These are phyloP conservation scores for Rheum nobile DNA, from an alignment of 148 eudicot genomes.

Conservation along the genomic window DNA sequence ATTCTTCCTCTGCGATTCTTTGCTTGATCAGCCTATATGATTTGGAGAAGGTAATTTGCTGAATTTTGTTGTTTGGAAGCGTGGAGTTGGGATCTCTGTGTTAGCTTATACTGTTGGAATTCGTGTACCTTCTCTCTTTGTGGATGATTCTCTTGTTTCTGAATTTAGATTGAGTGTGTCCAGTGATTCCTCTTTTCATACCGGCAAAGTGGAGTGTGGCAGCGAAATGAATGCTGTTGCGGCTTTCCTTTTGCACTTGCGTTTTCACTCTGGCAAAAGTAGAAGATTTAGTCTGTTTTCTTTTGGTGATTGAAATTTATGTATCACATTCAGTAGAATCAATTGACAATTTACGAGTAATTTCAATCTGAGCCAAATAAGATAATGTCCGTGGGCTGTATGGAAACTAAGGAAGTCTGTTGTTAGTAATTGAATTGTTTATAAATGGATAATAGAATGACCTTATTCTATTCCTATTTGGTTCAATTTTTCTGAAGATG, in stretches of 20 bases:
- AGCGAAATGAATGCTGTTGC: not conserved
- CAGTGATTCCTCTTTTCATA: not conserved
- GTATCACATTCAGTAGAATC: not conserved
- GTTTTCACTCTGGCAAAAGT: not conserved
- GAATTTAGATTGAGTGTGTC: not conserved
- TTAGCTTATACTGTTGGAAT: not conserved
- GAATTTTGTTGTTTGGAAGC: not conserved
- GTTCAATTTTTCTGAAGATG: not conserved
- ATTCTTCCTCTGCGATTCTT: constrained; percentile 64
- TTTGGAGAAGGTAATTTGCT: constrained; percentile 44
- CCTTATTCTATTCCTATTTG: not conserved
- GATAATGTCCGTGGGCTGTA: not conserved
- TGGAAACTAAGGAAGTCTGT: not conserved
- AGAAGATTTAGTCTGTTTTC: not conserved
- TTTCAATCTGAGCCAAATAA: not conserved
- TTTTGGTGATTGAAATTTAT: not conserved
- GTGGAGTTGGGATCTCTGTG: not conserved
- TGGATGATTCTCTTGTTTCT: not conserved
- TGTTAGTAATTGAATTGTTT: not conserved
- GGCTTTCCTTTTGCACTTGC: not conserved
- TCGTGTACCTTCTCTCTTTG: not conserved
- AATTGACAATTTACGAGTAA: not conserved
- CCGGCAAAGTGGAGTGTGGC: not conserved
- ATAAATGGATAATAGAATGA: not conserved
- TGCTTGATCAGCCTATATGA: constrained; percentile 60